phyloP scores from a whole-genome alignment of 805 yeast genomes.

The Naumovozyma baii region DNA sequence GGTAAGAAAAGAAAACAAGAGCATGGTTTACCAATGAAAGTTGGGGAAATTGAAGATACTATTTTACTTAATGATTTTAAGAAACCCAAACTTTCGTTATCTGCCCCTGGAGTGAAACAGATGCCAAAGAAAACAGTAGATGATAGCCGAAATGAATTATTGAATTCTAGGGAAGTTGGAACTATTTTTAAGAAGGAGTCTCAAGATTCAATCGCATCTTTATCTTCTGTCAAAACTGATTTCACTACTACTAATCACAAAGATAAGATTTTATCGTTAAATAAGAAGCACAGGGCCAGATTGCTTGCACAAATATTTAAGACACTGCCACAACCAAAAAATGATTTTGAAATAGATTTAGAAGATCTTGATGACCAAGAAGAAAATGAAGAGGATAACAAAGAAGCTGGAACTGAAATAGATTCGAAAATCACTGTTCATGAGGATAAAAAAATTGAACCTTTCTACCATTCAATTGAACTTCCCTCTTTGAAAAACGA shows the following conservation, averaged over 20 bases:
- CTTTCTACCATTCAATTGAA: neutral
- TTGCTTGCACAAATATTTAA: conserved; percentile 20
- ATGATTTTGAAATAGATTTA: conserved; percentile 37
- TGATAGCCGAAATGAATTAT: conserved; percentile 22
- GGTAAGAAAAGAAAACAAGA: conserved; percentile 19
- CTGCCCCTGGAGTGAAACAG: conserved; percentile 28
- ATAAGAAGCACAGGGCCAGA: neutral
- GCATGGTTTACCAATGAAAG: conserved; percentile 5
- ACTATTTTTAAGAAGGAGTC: conserved; percentile 2
- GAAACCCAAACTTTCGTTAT: conserved; percentile 24
- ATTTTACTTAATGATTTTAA: conserved; percentile 13
- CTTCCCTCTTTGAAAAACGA: neutral
- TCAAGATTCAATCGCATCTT: no score
- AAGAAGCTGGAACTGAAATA: conserved; percentile 1
- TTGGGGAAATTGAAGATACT: conserved; percentile 8
- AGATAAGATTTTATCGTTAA: no score
- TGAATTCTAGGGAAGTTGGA: conserved; percentile 6
- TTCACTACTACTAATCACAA: no score
- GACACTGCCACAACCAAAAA: conserved; percentile 34
- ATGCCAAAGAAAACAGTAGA: conserved; percentile 19
- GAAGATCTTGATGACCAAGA: conserved; percentile 15
- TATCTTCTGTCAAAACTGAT: no score
- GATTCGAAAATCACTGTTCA: neutral
- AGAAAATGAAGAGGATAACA: conserved; percentile 7
- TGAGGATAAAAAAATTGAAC: neutral